Base-by-base conservation (phyloP, 345 rosid species). In the Euphorbia peplus region DNA sequence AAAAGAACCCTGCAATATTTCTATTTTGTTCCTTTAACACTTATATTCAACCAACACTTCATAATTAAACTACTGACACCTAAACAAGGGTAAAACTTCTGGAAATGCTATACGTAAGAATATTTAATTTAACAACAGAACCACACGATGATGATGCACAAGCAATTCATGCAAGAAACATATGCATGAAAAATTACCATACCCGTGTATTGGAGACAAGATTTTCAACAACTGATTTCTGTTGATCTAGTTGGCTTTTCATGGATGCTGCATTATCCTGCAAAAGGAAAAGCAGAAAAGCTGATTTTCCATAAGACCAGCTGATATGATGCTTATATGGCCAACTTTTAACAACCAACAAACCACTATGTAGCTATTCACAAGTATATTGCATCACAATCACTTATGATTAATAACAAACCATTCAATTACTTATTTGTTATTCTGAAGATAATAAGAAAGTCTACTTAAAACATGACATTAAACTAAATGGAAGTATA, bases 131-230 rank as follows among this genome's bases (percentile, higher is more conserved):
- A 2, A 57, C 9, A 9, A 4, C 28, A 30, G 30, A 32, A 11
- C 56, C 26, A 69, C 39, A 69, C 8, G 44, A 55, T 15, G 25
- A 12, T 16, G 56, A 55, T 22, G 25, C 32, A 63, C 67, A 13
- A 16, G 55, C 39, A 9, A 52, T 47, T 68, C 21, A n/a, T 5
- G 65, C 42, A 60, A 42, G 67, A 32, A 22, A 44, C 18, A 46
- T 18, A 50, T 50, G 24, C 15, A 51, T 47, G 44, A 35, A 69
- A 52, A 21, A 53, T 10, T 37, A 66, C 42, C 76, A 68, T 83
- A 87, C 96, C 90, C 82, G 81, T 39, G 96, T 89, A 79, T 89
- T 89, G 37, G 96, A 83, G 71, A 87, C 85, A 56, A 89, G 88
- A 79, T 81, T 89, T 16, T 87, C 85, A 50, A 85, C 89, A 69